These are phyloP conservation scores for Microthlaspi erraticum DNA, from an alignment of 345 rosid genomes.

Conservation along the genomic window DNA sequence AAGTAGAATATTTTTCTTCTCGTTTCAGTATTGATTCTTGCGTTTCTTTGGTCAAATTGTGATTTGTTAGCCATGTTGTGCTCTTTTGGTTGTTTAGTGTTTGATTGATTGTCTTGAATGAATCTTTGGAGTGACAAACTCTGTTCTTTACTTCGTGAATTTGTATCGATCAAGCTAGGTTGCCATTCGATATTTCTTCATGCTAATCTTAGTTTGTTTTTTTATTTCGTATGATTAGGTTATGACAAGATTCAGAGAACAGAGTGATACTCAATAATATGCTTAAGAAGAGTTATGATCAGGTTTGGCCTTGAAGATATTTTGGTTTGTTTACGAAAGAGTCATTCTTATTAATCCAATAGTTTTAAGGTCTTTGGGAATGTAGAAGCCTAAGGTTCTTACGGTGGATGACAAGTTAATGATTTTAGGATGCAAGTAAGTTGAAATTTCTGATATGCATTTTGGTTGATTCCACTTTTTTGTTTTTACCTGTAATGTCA, in stretches of 20 bases:
- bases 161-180: background rate
- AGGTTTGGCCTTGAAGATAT: slow-evolving; percentile 63
- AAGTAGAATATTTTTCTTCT: too few species aligned
- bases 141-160: background rate
- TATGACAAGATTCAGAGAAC: slow-evolving; percentile 97
- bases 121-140: background rate
- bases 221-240: slow-evolving; percentile 57
- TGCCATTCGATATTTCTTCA: too few species aligned
- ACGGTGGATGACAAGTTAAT: slow-evolving; percentile 81
- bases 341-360: background rate
- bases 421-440: slow-evolving; percentile 93
- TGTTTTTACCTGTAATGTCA: too few species aligned
- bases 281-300: slow-evolving; percentile 67
- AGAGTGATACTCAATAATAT: slow-evolving; percentile 68
- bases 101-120: background rate
- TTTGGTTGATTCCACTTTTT: background rate
- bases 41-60: background rate
- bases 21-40: slow-evolving; percentile 1
- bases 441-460: slow-evolving; percentile 18
- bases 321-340: background rate
- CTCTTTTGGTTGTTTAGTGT: background rate
- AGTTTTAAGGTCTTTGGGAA: slow-evolving; percentile 21
- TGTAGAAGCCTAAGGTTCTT: slow-evolving; percentile 88
- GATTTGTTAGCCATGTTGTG: background rate
- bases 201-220: slow-evolving; percentile 14